Evolutionary conservation across 257 asterid genomes (phyloP).

Genomic region (Schizonepeta tenuifolia): DNA sequence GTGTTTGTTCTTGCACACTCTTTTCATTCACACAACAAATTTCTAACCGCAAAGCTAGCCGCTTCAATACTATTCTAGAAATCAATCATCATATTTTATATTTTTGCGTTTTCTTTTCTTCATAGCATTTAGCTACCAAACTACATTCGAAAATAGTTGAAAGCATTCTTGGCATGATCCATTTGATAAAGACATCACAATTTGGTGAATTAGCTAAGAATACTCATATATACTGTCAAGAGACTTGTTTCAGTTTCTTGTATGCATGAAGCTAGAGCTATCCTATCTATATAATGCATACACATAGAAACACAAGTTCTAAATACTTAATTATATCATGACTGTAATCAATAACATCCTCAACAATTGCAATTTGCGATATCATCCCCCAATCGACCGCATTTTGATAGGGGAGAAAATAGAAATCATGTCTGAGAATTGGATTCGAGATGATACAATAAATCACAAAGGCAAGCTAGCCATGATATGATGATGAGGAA

Average conservation of each 20-base stretch:
- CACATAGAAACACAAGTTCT: not conserved
- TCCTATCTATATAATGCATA: not conserved
- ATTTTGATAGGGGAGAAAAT: too few relatives aligned
- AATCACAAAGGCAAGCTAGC: slow-evolving; percentile 33
- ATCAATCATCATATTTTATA: not conserved
- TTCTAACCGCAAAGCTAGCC: slow-evolving; percentile 34
- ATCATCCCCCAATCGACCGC: not conserved
- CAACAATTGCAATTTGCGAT: slow-evolving; percentile 3
- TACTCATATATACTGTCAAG: not conserved
- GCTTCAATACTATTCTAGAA: not conserved
- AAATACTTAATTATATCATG: not conserved
- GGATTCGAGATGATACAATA: slow-evolving; percentile 27
- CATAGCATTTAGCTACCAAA: slow-evolving; percentile 3
- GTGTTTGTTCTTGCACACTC: slow-evolving; percentile 38
- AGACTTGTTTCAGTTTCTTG: not conserved
- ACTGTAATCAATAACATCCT: not conserved
- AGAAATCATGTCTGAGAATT: slow-evolving; percentile 1
- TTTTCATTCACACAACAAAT: slow-evolving; percentile 45
- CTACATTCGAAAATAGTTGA: slow-evolving; percentile 2
- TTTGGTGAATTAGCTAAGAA: not conserved
- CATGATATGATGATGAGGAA: not conserved
- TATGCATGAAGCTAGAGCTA: too few relatives aligned
- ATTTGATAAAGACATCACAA: not conserved
- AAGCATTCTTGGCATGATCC: slow-evolving; percentile 11
- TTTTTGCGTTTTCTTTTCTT: not conserved